A percentile compares a stretch with the other conserved stretches of the same genome.
Evolutionary conservation across 1,284 basidiomycete species (phyloP).

Genomic region (Boletus semigastroideus): DNA sequence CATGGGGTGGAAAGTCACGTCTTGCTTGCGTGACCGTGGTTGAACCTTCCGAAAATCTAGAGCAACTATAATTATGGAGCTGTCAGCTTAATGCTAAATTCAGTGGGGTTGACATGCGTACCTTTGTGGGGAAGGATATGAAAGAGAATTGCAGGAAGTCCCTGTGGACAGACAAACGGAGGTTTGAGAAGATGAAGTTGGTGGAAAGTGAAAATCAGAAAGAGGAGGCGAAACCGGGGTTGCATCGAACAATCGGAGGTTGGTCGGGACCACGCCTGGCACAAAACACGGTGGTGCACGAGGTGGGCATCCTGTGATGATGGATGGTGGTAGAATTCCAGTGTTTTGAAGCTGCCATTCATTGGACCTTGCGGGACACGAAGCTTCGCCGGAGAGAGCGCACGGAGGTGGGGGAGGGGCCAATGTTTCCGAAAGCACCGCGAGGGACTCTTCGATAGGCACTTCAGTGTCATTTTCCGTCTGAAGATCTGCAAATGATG

Average conservation of each 20-base stretch:
- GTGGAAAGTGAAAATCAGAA: background rate
- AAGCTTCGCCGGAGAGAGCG: background rate
- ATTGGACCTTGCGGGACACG: background rate
- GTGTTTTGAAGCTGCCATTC: background rate
- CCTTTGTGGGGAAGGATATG: slow-evolving; percentile 4
- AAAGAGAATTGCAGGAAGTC: background rate
- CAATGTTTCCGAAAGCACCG: background rate
- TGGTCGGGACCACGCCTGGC: background rate
- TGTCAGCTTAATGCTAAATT: slow-evolving; percentile 2
- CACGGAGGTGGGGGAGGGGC: background rate
- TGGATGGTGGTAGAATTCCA: background rate
- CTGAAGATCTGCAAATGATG: slow-evolving; percentile 25
- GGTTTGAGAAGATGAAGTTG: background rate
- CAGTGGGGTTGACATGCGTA: slow-evolving; percentile 1
- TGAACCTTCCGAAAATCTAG: too few species aligned
- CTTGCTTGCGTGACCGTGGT: background rate
- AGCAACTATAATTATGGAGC: background rate
- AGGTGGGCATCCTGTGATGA: background rate
- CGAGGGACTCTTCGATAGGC: background rate
- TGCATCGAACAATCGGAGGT: background rate
- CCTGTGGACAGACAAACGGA: background rate
- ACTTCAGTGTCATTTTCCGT: background rate
- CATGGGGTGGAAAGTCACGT: background rate
- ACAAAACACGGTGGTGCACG: background rate
- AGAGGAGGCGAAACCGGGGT: background rate